phyloP scores from a whole-genome alignment of 1,139 yeast species.

The Waltiozyma solani region DNA sequence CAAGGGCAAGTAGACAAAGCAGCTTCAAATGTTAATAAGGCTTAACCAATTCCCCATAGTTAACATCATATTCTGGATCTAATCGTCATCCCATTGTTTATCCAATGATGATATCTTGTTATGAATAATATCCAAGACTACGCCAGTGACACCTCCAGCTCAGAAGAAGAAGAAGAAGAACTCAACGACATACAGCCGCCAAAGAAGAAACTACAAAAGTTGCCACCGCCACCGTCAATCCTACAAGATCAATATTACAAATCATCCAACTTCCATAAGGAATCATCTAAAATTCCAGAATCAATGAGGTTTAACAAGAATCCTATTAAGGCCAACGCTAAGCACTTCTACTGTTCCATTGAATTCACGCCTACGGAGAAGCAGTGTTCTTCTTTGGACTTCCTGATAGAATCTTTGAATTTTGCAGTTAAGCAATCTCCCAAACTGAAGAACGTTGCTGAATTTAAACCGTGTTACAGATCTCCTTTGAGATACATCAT shows the following conservation, averaged over 20 bases:
- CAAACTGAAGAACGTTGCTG: slow-evolving; percentile 1
- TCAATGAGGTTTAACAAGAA: slow-evolving; percentile 5
- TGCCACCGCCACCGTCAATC: slow-evolving; percentile 5
- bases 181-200: background rate
- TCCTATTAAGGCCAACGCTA: slow-evolving; percentile 1
- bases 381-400: slow-evolving; percentile 2
- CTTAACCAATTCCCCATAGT: no score
- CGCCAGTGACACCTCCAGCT: slow-evolving; percentile 7
- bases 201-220: background rate
- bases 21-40: no score
- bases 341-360: slow-evolving; percentile 10
- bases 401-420: slow-evolving; percentile 6
- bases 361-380: slow-evolving; percentile 9
- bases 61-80: no score
- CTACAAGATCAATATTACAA: slow-evolving; percentile 7
- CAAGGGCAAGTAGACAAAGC: no score
- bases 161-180: slow-evolving; percentile 1
- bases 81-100: no score
- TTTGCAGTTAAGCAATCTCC: slow-evolving; percentile 2
- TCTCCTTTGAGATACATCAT: slow-evolving; percentile 2
- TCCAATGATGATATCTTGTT: no score
- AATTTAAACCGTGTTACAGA: slow-evolving; percentile 4
- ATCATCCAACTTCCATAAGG: slow-evolving; percentile 4
- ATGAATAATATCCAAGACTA: slow-evolving; percentile 6
- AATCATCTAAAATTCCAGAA: background rate